phyloP scores from a whole-genome alignment of 768 basidiomycete genomes.

The Lactarius quietus region DNA sequence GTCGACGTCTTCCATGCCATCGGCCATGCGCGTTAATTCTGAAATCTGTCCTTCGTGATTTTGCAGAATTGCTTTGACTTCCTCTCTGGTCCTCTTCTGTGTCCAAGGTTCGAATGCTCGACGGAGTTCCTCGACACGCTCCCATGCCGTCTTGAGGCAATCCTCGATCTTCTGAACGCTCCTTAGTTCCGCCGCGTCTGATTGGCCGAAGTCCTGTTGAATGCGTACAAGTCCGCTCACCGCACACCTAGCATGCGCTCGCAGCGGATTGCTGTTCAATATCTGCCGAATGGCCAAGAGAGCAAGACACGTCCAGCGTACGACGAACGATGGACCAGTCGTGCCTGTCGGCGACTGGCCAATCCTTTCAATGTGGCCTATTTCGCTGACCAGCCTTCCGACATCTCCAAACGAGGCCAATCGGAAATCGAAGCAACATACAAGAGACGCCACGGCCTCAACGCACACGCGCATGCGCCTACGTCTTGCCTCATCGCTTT shows the following conservation, averaged over 20 bases:
- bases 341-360: neutral
- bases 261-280: neutral
- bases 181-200: no score
- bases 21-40: no score
- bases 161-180: no score
- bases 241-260: neutral
- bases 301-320: slow-evolving; percentile 7
- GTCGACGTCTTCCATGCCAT: no score
- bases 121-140: no score
- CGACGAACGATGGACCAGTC: neutral
- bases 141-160: no score
- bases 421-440: neutral
- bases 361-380: neutral
- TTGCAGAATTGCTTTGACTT: no score
- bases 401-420: slow-evolving; percentile 2
- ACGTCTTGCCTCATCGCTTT: neutral
- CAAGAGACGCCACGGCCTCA: neutral
- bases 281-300: neutral
- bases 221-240: neutral
- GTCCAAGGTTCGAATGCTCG: no score
- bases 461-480: neutral
- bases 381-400: neutral
- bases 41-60: no score
- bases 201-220: no score
- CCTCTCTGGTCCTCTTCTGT: no score